Conservation (phyloP, 2,329 filamentous ascomycete genomes). For the Dryadomyces sulphureus region DNA sequence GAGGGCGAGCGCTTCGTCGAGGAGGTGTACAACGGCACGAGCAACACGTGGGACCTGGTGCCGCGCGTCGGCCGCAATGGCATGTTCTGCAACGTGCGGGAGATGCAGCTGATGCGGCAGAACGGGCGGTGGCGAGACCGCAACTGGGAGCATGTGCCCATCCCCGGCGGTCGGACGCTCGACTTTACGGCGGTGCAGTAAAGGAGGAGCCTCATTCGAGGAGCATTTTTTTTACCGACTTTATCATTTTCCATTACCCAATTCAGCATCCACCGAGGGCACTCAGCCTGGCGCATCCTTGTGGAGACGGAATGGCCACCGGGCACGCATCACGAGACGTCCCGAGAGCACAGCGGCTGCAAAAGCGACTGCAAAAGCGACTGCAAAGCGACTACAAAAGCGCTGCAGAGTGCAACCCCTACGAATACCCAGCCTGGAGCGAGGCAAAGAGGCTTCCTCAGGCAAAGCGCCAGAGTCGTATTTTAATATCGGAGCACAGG, state of each 20-base stretch:
- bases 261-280: no score
- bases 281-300: no score
- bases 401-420: no score
- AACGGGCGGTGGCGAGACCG: constrained; percentile 16
- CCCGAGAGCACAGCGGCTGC: not conserved
- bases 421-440: no score
- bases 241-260: no score
- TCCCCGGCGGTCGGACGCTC: constrained; percentile 19
- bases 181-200: constrained; percentile 13
- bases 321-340: not conserved
- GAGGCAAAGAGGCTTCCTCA: no score
- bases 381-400: no score
- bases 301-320: not conserved
- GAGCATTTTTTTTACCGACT: no score
- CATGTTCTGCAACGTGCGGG: constrained; percentile 39
- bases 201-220: no score
- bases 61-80: constrained; percentile 31
- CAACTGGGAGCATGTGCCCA: constrained; percentile 21
- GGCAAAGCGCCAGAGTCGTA: no score
- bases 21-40: constrained; percentile 28
- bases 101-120: constrained; percentile 25
- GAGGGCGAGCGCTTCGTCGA: constrained; percentile 40
- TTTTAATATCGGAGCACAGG: not conserved
- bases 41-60: constrained; percentile 23
- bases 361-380: no score